These are phyloP conservation scores for Sphagnum magellanicum DNA, from an alignment of 228 moss, liverwort and hornwort genomes.

Conservation along the genomic window DNA sequence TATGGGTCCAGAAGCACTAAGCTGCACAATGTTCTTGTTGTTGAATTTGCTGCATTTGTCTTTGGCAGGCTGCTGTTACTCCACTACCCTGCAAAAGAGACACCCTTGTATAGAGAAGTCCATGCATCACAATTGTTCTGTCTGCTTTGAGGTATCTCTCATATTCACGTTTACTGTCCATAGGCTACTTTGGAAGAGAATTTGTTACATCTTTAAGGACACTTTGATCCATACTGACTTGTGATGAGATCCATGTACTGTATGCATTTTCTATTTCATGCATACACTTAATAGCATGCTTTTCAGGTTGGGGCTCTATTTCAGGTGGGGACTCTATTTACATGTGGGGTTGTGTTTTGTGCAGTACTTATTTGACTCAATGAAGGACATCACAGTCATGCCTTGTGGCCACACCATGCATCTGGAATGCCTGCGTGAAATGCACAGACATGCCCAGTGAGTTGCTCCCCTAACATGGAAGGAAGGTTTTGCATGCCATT, in stretches of 20 bases:
- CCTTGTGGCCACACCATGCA: slow-evolving; percentile 93
- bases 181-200: too few relatives aligned
- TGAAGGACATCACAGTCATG: slow-evolving; percentile 70
- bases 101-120: slow-evolving; percentile 93
- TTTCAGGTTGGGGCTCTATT: too few relatives aligned
- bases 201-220: too few relatives aligned
- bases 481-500: too few relatives aligned
- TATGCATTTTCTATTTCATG: too few relatives aligned
- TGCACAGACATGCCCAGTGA: slow-evolving; percentile 83
- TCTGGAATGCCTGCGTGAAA: slow-evolving; percentile 71
- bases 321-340: too few relatives aligned
- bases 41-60: too few relatives aligned
- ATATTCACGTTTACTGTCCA: not conserved
- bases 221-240: too few relatives aligned
- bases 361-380: slow-evolving; percentile 95
- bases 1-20: too few relatives aligned
- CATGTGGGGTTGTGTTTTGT: not conserved
- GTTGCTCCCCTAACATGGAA: slow-evolving; percentile 8
- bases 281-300: too few relatives aligned
- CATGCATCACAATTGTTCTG: slow-evolving; percentile 95
- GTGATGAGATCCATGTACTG: too few relatives aligned
- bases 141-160: slow-evolving; percentile 80
- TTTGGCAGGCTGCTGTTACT: slow-evolving; percentile 79
- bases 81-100: slow-evolving; percentile 40
- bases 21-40: too few relatives aligned